Percentiles rank a stretch among this genome's conserved stretches.
Evolutionary conservation across 1,139 yeast species (phyloP).

Genomic region (Yamadazyma triangularis): DNA sequence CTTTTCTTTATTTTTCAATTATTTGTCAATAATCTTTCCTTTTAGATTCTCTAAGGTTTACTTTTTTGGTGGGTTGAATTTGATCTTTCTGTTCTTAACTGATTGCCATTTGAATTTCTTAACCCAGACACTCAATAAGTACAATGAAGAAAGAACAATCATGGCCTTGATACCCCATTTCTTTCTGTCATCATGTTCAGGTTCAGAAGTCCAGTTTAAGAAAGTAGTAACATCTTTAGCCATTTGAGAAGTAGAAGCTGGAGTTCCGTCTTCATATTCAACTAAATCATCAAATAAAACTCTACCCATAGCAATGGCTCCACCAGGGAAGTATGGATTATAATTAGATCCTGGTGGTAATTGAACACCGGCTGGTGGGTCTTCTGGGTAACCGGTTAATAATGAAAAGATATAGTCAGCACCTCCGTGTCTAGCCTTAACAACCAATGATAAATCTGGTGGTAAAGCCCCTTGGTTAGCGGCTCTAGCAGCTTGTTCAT

Average conservation of each 20-base stretch:
- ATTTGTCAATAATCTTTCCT: too few species aligned
- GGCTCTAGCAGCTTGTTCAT: constrained; percentile 99
- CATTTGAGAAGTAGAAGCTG: constrained; percentile 98
- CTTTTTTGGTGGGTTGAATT: constrained; percentile 76
- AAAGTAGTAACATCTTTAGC: constrained; percentile 96
- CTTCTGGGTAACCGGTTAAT: constrained; percentile 98
- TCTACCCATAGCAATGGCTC: constrained; percentile 98
- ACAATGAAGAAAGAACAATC: constrained; percentile 72
- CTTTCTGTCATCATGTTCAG: constrained; percentile 98
- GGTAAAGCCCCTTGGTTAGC: constrained; percentile 99
- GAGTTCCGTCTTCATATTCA: constrained; percentile 98
- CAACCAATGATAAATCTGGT: constrained; percentile 94
- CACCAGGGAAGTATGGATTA: constrained; percentile 99
- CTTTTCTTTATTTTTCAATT: background rate
- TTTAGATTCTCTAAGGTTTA: too few species aligned
- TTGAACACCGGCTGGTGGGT: constrained; percentile 95
- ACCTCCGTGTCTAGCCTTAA: constrained; percentile 99
- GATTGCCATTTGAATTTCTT: constrained; percentile 99
- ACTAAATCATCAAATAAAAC: constrained; percentile 95
- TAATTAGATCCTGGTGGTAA: constrained; percentile 94
- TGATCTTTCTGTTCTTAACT: constrained; percentile 91
- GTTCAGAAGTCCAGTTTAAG: constrained; percentile 98
- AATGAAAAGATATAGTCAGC: constrained; percentile 91
- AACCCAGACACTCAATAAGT: constrained; percentile 83
- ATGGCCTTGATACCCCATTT: constrained; percentile 93